Evolutionary conservation across 2,329 filamentous ascomycete species (phyloP).

Genomic region (Fusarium sp.): DNA sequence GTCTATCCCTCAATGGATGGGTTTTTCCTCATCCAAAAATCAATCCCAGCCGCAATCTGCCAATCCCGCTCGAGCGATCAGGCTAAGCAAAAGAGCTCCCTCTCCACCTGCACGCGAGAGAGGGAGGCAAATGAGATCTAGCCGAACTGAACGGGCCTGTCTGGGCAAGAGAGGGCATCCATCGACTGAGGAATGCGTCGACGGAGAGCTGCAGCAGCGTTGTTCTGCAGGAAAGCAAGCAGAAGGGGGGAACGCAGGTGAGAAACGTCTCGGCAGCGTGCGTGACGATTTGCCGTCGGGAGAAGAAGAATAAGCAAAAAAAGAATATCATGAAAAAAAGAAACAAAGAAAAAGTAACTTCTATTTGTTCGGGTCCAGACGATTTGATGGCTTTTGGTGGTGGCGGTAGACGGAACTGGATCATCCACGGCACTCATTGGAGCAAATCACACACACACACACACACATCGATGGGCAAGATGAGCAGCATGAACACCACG

Average conservation of each 20-base stretch:
- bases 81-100: slow-evolving; percentile 33
- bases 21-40: slow-evolving; percentile 6
- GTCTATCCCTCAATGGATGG: background rate
- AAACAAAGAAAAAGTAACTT: background rate
- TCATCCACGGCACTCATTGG: background rate
- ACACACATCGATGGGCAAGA: background rate
- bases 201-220: slow-evolving; percentile 4
- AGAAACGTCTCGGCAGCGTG: background rate
- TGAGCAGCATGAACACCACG: slow-evolving; percentile 30
- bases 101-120: slow-evolving; percentile 41
- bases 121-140: slow-evolving; percentile 41
- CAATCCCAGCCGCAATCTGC: slow-evolving; percentile 40
- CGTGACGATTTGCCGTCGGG: background rate
- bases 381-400: background rate
- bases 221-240: background rate
- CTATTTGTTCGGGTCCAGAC: background rate
- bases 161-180: background rate
- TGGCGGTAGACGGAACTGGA: slow-evolving; percentile 7
- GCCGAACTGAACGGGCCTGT: slow-evolving; percentile 20
- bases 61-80: slow-evolving; percentile 43
- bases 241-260: background rate
- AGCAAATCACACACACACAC: background rate
- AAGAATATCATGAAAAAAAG: background rate
- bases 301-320: background rate
- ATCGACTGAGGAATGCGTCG: slow-evolving; percentile 41